A percentile compares a stretch with the other conserved stretches of the same genome.
Conservation (phyloP, 805 yeast genomes). For the Saccharomycopsis sp. region DNA sequence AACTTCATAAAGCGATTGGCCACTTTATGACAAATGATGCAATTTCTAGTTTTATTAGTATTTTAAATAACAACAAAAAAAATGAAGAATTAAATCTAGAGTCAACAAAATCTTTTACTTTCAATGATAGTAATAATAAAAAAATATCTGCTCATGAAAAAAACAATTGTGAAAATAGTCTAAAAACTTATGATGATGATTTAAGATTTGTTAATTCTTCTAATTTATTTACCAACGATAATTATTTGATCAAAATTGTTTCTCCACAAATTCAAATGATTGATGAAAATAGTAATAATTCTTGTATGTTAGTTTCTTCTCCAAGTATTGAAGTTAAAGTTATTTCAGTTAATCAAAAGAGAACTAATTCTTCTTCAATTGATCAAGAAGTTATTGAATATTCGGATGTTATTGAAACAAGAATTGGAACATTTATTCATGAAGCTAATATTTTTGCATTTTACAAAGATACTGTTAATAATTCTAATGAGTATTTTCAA, state of each 20-base stretch:
- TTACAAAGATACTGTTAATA: conserved; percentile 36
- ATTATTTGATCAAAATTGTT: conserved; percentile 55
- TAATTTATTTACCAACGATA: conserved; percentile 33
- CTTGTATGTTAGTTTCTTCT: conserved; percentile 61
- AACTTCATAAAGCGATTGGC: conserved; percentile 32
- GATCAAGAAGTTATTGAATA: conserved; percentile 25
- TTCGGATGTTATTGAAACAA: conserved; percentile 40
- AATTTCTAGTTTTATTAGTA: conserved; percentile 38
- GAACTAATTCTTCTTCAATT: conserved; percentile 24
- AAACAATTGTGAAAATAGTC: conserved; percentile 22
- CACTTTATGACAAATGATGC: conserved; percentile 40
- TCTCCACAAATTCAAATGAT: conserved; percentile 78
- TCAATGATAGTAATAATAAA: not conserved
- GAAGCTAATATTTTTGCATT: conserved; percentile 68
- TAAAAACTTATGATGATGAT: conserved; percentile 42
- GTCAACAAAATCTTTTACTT: not conserved
- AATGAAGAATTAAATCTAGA: conserved; percentile 5
- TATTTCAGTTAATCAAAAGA: conserved; percentile 45
- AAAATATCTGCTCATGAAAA: conserved; percentile 1
- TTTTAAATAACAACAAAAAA: conserved; percentile 29
- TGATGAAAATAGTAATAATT: conserved; percentile 38
- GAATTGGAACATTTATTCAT: conserved; percentile 58
- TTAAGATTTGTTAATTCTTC: conserved; percentile 32
- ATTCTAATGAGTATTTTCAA: conserved; percentile 26
- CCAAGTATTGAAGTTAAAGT: conserved; percentile 62